Evolutionary conservation across 2,329 filamentous ascomycete genomes (phyloP), one percentile per base, ranked within the genome.

Genomic region (Zasmidium cellare): DNA sequence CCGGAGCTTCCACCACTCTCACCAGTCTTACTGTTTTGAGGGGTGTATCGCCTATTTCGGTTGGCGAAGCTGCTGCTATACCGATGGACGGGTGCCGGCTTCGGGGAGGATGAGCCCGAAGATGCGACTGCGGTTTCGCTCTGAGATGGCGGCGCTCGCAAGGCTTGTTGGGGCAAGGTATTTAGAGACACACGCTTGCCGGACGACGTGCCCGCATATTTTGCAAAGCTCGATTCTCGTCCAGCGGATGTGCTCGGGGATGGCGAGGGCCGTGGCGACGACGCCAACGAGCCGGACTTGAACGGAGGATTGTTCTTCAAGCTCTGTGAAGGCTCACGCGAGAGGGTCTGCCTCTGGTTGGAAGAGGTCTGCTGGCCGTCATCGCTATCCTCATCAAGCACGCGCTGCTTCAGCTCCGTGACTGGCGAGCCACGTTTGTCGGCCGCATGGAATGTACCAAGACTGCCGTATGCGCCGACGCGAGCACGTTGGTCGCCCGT

Each of bases 51-150:
- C 24, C 85, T 88, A 55, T 90, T 86, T 47, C 94, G 86, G 71
- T 96, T 91, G 6, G 88, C 90, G 69, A 99, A 99, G 69, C 92
- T 96, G 74, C 93, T 97, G 74, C 91, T 96, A 72, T 96, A 97
- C 48, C 90, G 87, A 59, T 87, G 87, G n/a, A 90, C 86, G 0
- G 88, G 86, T 9, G 86, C 82, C 3, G 91, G 90, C 61, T 89
- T 89, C 2, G 93, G 92, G 7, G 92, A 96, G 55, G 88, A 86
- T 5, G 88, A 86, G 55, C 84, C 78, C 7, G 91, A 87, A 35
- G 85, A 85, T 9, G 88, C 82, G 57, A 86, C 79, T 0, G 82
- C 79, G 59, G 82, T 82, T 23, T 89, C 86, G 55, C 84, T 82
- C 14, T 83, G 77, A 6, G 85, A 76, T 3, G 88, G 86, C 0